A percentile compares a stretch with the other conserved stretches of the same genome.
phyloP scores from a whole-genome alignment of 495 filamentous ascomycete species.

The Neurospora sublineolata region DNA sequence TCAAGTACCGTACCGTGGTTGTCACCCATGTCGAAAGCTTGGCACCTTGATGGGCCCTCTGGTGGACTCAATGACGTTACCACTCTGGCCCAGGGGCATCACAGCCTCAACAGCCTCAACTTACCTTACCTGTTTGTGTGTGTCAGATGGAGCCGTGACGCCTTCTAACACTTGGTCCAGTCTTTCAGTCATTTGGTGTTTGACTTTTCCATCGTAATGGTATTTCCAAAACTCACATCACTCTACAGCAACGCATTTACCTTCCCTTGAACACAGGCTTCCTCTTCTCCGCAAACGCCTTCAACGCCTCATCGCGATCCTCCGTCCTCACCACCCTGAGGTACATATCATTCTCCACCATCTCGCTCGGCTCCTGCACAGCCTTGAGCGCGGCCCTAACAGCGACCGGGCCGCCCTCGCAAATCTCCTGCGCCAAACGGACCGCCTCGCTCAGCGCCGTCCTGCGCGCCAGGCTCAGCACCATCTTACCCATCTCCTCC shows the following conservation, averaged over 20 bases:
- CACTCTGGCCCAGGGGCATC: not conserved
- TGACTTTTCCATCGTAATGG: not conserved
- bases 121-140: not conserved
- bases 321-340: conserved; percentile 66
- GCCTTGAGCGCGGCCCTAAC: conserved; percentile 61
- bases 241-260: conserved; percentile 12
- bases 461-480: conserved; percentile 40
- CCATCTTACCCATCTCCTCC: conserved; percentile 16
- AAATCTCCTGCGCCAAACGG: conserved; percentile 67
- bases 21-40: not conserved
- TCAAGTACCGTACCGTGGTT: not conserved
- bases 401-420: conserved; percentile 75
- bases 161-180: not conserved
- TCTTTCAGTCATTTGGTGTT: not conserved
- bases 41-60: not conserved
- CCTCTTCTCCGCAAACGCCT: conserved; percentile 83
- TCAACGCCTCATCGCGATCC: conserved; percentile 77
- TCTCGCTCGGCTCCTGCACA: conserved; percentile 53
- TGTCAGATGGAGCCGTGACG: not conserved
- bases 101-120: not conserved
- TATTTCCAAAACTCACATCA: not conserved
- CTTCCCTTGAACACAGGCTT: conserved; percentile 70
- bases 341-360: conserved; percentile 68
- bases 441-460: conserved; percentile 63
- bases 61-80: not conserved